Evolutionary conservation across 2,329 filamentous ascomycete genomes (phyloP).

Genomic region (Ophiostoma himal-ulmi): DNA sequence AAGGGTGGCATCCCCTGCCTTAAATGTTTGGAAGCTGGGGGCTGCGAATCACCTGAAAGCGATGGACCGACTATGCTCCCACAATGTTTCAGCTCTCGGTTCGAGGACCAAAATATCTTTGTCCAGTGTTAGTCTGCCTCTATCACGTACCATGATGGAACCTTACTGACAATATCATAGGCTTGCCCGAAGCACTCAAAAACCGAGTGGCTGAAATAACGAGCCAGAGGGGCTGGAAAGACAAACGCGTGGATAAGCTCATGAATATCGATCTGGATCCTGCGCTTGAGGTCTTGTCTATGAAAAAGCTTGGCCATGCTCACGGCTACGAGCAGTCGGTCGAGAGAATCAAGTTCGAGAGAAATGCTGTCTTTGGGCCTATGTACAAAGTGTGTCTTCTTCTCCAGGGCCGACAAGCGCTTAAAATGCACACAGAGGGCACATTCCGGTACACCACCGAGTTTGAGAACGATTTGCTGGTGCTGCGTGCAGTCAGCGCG

Average conservation of each 20-base stretch:
- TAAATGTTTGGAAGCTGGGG: not conserved
- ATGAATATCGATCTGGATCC: not conserved
- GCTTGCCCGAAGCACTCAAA: not conserved
- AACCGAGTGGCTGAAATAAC: not conserved
- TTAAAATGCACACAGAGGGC: not conserved
- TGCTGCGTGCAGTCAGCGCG: constrained; percentile 13
- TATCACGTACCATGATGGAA: not conserved
- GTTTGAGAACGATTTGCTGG: constrained; percentile 7
- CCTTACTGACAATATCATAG: not conserved
- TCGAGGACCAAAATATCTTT: constrained; percentile 20
- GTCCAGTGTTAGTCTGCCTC: constrained; percentile 1
- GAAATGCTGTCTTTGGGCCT: constrained; percentile 4
- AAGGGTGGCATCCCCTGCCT: not conserved
- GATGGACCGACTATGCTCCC: not conserved
- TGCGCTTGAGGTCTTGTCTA: not conserved
- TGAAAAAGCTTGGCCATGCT: constrained; percentile 6
- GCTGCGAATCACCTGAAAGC: not conserved
- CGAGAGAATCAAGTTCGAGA: not conserved
- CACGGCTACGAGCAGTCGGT: not conserved
- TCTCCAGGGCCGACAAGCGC: constrained; percentile 11
- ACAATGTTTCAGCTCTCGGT: constrained; percentile 7
- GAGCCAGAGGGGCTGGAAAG: not conserved
- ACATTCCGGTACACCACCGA: not conserved
- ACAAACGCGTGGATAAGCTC: not conserved
- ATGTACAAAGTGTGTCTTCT: constrained; percentile 19